Conservation (phyloP, 768 basidiomycete species). For the Hericium erinaceus region DNA sequence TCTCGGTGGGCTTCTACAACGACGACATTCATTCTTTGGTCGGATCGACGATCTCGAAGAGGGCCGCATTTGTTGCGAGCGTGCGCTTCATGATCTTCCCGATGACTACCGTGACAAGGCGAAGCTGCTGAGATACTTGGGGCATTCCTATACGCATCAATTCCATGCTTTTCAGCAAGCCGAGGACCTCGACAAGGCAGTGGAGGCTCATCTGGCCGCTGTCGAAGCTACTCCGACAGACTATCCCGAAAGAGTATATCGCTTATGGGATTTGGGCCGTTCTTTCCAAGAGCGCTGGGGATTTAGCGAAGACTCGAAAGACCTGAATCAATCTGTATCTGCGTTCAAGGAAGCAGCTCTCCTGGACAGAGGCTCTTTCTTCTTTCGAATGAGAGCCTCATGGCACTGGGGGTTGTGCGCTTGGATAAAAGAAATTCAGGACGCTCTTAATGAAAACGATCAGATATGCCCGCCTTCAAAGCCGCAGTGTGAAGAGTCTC, state of each 20-base stretch:
- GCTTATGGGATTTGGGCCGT: neutral
- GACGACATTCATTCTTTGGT: no score
- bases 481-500: no score
- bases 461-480: no score
- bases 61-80: neutral
- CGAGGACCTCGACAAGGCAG: neutral
- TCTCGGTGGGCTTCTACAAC: no score
- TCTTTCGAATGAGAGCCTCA: neutral
- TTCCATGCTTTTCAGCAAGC: neutral
- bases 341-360: neutral
- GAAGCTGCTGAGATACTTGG: neutral
- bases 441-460: no score
- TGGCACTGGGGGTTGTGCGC: neutral
- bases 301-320: neutral
- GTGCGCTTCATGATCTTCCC: neutral
- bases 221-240: neutral
- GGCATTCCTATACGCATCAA: neutral
- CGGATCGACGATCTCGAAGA: neutral
- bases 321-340: neutral
- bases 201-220: neutral
- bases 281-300: neutral
- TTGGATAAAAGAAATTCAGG: no score
- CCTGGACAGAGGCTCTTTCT: neutral
- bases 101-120: neutral
- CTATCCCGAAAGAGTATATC: neutral